phyloP scores from a whole-genome alignment of 192 early-diverging fungal species.

The Lobosporangium transversale region DNA sequence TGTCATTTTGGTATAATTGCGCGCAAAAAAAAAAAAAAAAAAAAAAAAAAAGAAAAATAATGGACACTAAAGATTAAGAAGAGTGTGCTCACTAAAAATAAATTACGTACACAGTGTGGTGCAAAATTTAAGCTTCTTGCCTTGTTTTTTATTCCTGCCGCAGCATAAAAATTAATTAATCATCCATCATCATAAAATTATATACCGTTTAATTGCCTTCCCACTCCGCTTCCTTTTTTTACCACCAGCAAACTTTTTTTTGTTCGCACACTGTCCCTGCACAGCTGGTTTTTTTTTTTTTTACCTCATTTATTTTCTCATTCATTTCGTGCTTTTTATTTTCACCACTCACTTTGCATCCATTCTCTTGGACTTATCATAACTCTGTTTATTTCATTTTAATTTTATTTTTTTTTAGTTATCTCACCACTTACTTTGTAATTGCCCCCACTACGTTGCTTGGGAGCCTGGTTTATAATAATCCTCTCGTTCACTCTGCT shows the following conservation, averaged over 20 bases:
- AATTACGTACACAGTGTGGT: neutral
- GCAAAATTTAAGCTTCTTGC: neutral
- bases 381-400: neutral
- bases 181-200: too few relatives aligned
- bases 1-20: too few relatives aligned
- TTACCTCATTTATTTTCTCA: too few relatives aligned
- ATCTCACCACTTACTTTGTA: neutral
- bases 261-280: neutral
- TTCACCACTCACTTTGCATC: neutral
- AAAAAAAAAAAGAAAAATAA: too few relatives aligned
- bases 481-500: conserved; percentile 9
- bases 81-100: too few relatives aligned
- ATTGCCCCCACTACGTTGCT: neutral
- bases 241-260: neutral
- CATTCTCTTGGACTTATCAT: neutral
- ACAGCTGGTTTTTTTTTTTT: neutral
- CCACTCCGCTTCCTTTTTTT: neutral
- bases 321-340: too few relatives aligned
- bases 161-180: neutral
- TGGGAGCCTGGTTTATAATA: conserved; percentile 4
- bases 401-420: neutral
- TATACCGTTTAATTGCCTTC: too few relatives aligned
- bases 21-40: too few relatives aligned
- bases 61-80: too few relatives aligned
- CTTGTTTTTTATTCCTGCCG: neutral